These are phyloP conservation scores for Eucalyptus pauciflora DNA, from an alignment of 345 rosid species.

Conservation along the genomic window DNA sequence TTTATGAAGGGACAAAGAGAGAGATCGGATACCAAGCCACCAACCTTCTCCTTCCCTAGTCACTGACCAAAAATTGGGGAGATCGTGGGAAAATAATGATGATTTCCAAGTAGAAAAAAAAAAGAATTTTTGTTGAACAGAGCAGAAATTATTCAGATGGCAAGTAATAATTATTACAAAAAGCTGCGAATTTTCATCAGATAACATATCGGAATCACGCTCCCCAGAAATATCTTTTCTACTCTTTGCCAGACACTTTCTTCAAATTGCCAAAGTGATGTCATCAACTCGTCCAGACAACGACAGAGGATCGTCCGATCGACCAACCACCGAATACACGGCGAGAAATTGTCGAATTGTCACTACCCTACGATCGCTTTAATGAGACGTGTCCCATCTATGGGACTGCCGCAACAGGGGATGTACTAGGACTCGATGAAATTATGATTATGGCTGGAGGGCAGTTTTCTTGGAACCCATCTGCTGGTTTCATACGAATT, in stretches of 20 bases:
- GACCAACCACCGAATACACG: background rate
- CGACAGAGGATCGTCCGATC: background rate
- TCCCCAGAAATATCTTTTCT: background rate
- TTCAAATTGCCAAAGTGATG: background rate
- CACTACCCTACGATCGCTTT: too few relatives aligned
- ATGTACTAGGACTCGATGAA: background rate
- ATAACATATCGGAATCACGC: background rate
- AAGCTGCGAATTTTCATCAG: background rate
- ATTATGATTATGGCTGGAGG: background rate
- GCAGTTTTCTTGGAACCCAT: background rate
- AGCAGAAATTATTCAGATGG: background rate
- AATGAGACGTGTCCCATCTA: background rate
- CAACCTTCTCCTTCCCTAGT: background rate
- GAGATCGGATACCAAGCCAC: background rate
- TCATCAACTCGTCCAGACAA: background rate
- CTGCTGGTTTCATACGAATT: background rate
- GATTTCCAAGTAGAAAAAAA: background rate
- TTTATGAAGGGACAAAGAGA: background rate
- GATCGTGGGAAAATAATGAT: background rate
- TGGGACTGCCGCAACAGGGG: accelerated
- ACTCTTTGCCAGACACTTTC: background rate
- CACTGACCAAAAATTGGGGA: background rate
- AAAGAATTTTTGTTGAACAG: background rate
- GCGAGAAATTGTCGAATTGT: background rate
- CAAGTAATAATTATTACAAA: background rate